These are phyloP conservation scores for Amanita pallidorosea DNA, from an alignment of 768 basidiomycete species.

Conservation along the genomic window DNA sequence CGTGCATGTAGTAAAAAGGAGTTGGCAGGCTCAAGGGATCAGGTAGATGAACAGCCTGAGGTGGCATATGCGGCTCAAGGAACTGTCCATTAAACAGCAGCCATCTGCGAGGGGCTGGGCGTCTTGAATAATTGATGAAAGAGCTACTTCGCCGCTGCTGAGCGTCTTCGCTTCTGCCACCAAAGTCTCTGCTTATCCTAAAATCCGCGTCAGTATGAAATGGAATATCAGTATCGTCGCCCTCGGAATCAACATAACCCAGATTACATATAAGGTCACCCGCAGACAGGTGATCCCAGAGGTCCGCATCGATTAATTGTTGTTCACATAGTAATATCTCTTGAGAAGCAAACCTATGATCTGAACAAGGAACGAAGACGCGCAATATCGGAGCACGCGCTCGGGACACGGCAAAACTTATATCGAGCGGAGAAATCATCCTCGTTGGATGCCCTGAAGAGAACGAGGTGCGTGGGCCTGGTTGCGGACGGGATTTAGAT, in stretches of 20 bases:
- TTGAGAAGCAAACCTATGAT: slow-evolving; percentile 30
- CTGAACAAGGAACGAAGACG: slow-evolving; percentile 63
- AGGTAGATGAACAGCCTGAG: slow-evolving; percentile 39
- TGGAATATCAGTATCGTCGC: slow-evolving; percentile 2
- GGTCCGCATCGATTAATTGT: slow-evolving; percentile 52
- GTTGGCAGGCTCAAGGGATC: slow-evolving; percentile 58
- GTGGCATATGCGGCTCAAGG: slow-evolving; percentile 53
- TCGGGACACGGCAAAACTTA: slow-evolving; percentile 47
- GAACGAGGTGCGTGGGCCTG: background rate
- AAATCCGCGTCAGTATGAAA: slow-evolving; percentile 3
- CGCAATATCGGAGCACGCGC: slow-evolving; percentile 64
- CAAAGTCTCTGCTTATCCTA: background rate
- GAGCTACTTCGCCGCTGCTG: background rate
- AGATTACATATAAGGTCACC: slow-evolving; percentile 78
- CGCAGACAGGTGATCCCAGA: slow-evolving; percentile 67
- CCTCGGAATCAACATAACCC: slow-evolving; percentile 50
- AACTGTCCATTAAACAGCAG: slow-evolving; percentile 59
- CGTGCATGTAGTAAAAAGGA: slow-evolving; percentile 68
- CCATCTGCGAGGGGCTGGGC: slow-evolving; percentile 34
- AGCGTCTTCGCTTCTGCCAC: background rate
- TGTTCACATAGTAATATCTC: slow-evolving; percentile 51
- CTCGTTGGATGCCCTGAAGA: slow-evolving; percentile 10
- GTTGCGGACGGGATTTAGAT: slow-evolving; percentile 3
- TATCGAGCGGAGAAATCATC: slow-evolving; percentile 44
- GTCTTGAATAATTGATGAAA: slow-evolving; percentile 5